phyloP scores from a whole-genome alignment of 139 green algal genomes.

The Picochlorum sp. region DNA sequence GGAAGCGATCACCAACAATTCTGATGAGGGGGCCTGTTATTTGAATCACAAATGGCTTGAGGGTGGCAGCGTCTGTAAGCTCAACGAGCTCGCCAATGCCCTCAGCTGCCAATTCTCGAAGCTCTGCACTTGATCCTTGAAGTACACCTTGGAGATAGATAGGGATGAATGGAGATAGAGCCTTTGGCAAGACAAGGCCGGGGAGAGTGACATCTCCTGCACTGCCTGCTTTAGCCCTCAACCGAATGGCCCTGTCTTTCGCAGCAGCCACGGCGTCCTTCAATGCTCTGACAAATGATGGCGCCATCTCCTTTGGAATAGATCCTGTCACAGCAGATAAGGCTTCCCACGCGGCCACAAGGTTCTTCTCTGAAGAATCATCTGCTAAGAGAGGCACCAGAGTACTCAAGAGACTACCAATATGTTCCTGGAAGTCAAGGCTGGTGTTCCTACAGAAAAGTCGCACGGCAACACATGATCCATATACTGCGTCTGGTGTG shows the following conservation, averaged over 20 bases:
- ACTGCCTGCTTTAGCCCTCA: slow-evolving; percentile 39
- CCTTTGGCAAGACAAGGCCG: slow-evolving; percentile 83
- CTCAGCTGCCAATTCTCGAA: slow-evolving; percentile 81
- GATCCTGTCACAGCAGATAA: slow-evolving; percentile 55
- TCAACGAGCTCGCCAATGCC: slow-evolving; percentile 84
- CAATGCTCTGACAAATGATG: slow-evolving; percentile 51
- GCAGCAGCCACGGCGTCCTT: slow-evolving; percentile 63
- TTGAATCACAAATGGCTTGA: slow-evolving; percentile 85
- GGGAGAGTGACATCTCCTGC: slow-evolving; percentile 48
- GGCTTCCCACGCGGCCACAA: slow-evolving; percentile 62
- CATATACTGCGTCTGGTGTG: slow-evolving; percentile 37
- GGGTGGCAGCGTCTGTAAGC: slow-evolving; percentile 59
- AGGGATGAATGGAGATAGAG: slow-evolving; percentile 76
- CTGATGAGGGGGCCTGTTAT: slow-evolving; percentile 86
- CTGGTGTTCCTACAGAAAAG: slow-evolving; percentile 25
- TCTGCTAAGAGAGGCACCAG: slow-evolving; percentile 57
- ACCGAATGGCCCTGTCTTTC: slow-evolving; percentile 64
- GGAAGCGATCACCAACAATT: slow-evolving; percentile 82
- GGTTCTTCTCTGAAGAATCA: slow-evolving; percentile 28
- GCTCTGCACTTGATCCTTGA: slow-evolving; percentile 61
- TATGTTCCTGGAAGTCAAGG: slow-evolving; percentile 62
- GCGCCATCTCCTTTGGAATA: slow-evolving; percentile 79
- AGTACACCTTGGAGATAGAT: slow-evolving; percentile 89
- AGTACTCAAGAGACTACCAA: slow-evolving; percentile 48
- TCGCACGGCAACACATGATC: slow-evolving; percentile 39